Conservation (phyloP, 495 filamentous ascomycete genomes). For the Penicillium chermesinum region DNA sequence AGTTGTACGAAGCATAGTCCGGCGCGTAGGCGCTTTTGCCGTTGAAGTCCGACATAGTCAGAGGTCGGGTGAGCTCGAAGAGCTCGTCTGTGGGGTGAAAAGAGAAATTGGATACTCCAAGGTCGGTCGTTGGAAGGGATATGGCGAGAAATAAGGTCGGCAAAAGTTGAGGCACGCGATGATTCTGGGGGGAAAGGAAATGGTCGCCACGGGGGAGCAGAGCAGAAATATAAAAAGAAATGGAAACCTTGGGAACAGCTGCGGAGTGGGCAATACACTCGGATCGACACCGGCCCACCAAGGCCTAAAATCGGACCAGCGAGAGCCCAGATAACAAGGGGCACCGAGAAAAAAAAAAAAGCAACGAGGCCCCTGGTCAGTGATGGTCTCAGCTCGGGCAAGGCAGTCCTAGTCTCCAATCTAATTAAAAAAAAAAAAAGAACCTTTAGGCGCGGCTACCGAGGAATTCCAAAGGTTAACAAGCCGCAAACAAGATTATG, state of each 20-base stretch:
- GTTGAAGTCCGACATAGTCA: slow-evolving; percentile 24
- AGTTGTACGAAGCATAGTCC: slow-evolving; percentile 65
- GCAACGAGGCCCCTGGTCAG: slow-evolving; percentile 4
- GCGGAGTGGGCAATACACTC: slow-evolving; percentile 19
- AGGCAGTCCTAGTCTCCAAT: not conserved
- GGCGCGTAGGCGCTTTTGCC: slow-evolving; percentile 33
- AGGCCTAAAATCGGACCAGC: slow-evolving; percentile 20
- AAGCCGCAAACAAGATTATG: slow-evolving; percentile 11
- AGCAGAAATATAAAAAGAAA: slow-evolving; percentile 24
- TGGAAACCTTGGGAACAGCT: slow-evolving; percentile 9
- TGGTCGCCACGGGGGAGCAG: slow-evolving; percentile 25
- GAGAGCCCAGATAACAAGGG: slow-evolving; percentile 6
- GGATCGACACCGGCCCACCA: slow-evolving; percentile 22
- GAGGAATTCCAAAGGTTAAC: too few relatives aligned
- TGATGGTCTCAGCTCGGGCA: not conserved
- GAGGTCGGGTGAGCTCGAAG: slow-evolving; percentile 2
- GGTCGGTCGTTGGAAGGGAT: not conserved
- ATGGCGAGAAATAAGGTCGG: not conserved
- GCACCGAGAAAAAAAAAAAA: slow-evolving; percentile 4
- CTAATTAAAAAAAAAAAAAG: slow-evolving; percentile 1
- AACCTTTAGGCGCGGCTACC: too few relatives aligned
- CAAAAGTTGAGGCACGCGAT: not conserved
- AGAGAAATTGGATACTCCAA: not conserved
- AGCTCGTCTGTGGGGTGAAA: slow-evolving; percentile 7
- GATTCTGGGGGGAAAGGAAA: slow-evolving; percentile 22